Evolutionary conservation across 345 rosid species (phyloP).

Genomic region (Geranium rotundifolium): DNA sequence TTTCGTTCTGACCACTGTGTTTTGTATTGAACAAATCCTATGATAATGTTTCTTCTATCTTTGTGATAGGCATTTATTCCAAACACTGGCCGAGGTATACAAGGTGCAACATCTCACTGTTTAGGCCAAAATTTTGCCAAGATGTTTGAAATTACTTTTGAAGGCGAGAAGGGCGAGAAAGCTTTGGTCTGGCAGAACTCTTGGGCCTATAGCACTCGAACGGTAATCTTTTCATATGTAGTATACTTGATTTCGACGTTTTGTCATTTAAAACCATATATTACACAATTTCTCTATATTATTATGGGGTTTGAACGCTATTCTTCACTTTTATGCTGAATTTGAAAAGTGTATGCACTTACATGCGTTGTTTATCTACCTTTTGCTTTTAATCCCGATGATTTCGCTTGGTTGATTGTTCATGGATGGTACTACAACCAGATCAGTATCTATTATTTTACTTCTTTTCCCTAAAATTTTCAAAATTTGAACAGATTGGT

Average conservation of each 20-base stretch:
- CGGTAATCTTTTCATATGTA: conserved; percentile 27
- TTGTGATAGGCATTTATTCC: conserved; percentile 81
- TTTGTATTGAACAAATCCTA: not conserved
- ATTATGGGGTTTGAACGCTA: too few species aligned
- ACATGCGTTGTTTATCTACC: too few species aligned
- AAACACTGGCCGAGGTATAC: conserved; percentile 91
- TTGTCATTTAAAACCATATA: not conserved
- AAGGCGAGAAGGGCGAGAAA: conserved; percentile 86
- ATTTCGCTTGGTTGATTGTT: not conserved
- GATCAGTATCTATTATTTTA: too few species aligned
- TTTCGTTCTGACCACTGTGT: not conserved
- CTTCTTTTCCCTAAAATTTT: too few species aligned
- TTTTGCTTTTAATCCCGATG: not conserved
- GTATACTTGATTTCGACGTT: too few species aligned
- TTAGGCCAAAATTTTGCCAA: conserved; percentile 94
- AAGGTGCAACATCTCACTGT: conserved; percentile 98
- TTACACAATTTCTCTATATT: too few species aligned
- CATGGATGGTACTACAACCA: too few species aligned
- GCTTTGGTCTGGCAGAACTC: conserved; percentile 98
- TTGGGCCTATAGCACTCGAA: conserved; percentile 94
- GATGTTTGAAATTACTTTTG: conserved; percentile 87
- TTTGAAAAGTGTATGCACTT: too few species aligned
- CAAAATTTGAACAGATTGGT: conserved; percentile 49
- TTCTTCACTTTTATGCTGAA: too few species aligned
- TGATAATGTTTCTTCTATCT: conserved; percentile 1